Evolutionary conservation across 2,329 filamentous ascomycete genomes (phyloP).

Genomic region (Phaeosphaeriaceae sp.): DNA sequence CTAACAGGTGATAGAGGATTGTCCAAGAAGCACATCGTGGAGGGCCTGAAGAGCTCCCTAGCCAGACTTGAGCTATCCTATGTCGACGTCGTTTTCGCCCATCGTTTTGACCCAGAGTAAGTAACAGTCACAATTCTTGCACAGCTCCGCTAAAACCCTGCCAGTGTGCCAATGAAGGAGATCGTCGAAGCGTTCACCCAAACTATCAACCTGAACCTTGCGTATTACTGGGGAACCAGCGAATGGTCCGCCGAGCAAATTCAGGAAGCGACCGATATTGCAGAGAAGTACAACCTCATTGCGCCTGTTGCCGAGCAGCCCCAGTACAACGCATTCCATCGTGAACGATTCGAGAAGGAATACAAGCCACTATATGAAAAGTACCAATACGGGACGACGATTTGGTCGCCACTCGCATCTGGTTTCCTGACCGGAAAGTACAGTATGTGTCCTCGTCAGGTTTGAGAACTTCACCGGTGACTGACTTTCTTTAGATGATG

Average conservation of each 20-base stretch:
- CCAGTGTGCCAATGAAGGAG: slow-evolving; percentile 66
- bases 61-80: slow-evolving; percentile 69
- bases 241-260: slow-evolving; percentile 68
- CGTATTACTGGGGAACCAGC: slow-evolving; percentile 62
- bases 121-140: slow-evolving; percentile 1
- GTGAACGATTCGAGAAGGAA: slow-evolving; percentile 67
- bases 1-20: too few relatives aligned
- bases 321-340: slow-evolving; percentile 68
- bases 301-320: slow-evolving; percentile 63
- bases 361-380: slow-evolving; percentile 65
- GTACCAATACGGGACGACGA: slow-evolving; percentile 63
- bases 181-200: slow-evolving; percentile 64
- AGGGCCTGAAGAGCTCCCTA: slow-evolving; percentile 66
- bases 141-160: slow-evolving; percentile 8
- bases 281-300: slow-evolving; percentile 68
- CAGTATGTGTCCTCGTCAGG: slow-evolving; percentile 48
- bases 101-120: slow-evolving; percentile 62
- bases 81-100: slow-evolving; percentile 69
- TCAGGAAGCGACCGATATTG: slow-evolving; percentile 65
- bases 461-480: not conserved
- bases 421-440: slow-evolving; percentile 70
- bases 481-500: not conserved
- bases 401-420: slow-evolving; percentile 62
- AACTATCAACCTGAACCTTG: slow-evolving; percentile 61
- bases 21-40: slow-evolving; percentile 60